Conservation (phyloP, 2,329 filamentous ascomycete species). For the Paraconiothyrium sp. region DNA sequence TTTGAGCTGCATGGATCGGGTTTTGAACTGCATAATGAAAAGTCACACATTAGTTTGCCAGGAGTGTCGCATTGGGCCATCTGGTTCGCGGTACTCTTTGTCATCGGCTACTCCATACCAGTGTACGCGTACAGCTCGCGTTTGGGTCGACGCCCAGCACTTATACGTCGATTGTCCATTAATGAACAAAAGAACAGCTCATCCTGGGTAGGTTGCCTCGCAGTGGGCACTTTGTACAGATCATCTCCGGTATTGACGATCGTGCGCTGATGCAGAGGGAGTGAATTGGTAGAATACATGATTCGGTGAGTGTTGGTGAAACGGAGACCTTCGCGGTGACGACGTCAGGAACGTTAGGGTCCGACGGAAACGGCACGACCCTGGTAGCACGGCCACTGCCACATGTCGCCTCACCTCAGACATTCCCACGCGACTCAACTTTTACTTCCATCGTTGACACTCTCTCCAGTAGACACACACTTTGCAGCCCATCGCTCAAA, state of each 20-base stretch:
- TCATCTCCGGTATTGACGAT: neutral
- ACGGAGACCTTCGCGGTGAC: neutral
- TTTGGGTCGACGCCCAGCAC: neutral
- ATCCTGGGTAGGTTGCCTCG: conserved; percentile 3
- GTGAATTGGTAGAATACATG: neutral
- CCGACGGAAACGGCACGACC: conserved; percentile 6
- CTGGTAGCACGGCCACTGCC: conserved; percentile 10
- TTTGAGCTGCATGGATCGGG: conserved; percentile 15
- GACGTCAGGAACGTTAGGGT: conserved; percentile 6
- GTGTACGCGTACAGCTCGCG: conserved; percentile 12
- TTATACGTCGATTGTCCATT: neutral
- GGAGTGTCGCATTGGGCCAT: conserved; percentile 2
- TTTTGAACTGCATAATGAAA: neutral
- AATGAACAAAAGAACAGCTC: neutral
- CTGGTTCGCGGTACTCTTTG: conserved; percentile 12
- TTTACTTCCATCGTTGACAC: neutral
- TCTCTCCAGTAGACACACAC: neutral
- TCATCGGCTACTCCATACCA: conserved; percentile 18
- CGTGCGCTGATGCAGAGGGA: neutral
- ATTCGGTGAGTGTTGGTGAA: conserved; percentile 2
- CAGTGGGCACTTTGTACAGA: too few relatives aligned
- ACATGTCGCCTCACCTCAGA: conserved; percentile 14
- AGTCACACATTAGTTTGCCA: neutral
- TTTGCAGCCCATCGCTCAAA: neutral
- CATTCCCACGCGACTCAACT: conserved; percentile 3